Base-by-base conservation (phyloP, 495 filamentous ascomycete species). In the Penicillium maclennaniae region DNA sequence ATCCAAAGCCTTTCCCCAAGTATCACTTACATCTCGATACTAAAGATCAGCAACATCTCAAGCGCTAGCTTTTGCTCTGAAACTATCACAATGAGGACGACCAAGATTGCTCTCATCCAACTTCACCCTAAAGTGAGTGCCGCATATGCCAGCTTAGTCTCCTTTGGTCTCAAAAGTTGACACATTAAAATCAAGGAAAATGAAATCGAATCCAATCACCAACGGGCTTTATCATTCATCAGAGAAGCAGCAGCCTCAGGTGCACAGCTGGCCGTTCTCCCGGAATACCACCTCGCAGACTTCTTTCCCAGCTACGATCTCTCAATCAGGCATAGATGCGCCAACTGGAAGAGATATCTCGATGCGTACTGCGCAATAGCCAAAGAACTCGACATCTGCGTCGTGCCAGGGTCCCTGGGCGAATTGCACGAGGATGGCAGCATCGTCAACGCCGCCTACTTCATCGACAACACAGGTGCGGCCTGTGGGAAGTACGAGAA, bases 371-470 rank as follows among this genome's bases (percentile, higher is more conserved):
- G 54, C 27, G 17, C 23, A 5, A 16, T 56, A 27, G 54, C 54
- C 4, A 56, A 52, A 38, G 54, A 56, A 19, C 51, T 48, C 38
- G 47, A 47, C 6, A 56, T 56, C n/a, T 51, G 48, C 43, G 43
- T 56, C 12, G 54, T 56, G 7, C 54, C 48, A 15, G 54, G 54
- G 0, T 51, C 54, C 15, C 27, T 51, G 7, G 54, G 41, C 5
- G 54, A 56, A 39, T 14, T 56, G 4, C 54, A 56, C n/a, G 26
- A 47, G 6, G 44, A 55, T 17, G 27, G 38, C 16, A 55, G 45
- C 2, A 31, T 88, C 14, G 63, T 75, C 48, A 91, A 92, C 64
- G 79, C 84, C 45, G 78, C 86, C 8, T 87, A 89, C 66, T 91
- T 87, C 68, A 85, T 92, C 60, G 68, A 70, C 40, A 73, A 79